phyloP scores from a whole-genome alignment of 1,139 yeast genomes.

The Taphrina communis region DNA sequence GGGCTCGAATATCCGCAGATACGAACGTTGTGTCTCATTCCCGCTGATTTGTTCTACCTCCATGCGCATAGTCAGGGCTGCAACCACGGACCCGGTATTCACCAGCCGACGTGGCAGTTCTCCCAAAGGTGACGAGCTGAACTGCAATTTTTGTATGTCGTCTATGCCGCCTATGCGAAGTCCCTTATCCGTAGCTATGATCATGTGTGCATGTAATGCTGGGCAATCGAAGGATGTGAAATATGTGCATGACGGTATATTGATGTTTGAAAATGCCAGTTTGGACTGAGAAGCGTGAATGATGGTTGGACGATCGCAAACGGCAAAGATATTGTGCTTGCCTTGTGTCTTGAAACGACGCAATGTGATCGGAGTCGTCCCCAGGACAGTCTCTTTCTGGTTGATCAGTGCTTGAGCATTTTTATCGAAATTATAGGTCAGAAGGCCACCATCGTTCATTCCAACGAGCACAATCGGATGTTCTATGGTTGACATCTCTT shows the following conservation, averaged over 20 bases:
- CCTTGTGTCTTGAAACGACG: slow-evolving; percentile 39
- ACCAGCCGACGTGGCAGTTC: slow-evolving; percentile 46
- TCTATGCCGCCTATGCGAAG: slow-evolving; percentile 45
- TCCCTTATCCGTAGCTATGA: slow-evolving; percentile 44
- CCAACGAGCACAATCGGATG: slow-evolving; percentile 44
- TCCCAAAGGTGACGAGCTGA: slow-evolving; percentile 45
- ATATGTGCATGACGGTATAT: slow-evolving; percentile 39
- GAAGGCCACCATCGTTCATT: slow-evolving; percentile 46
- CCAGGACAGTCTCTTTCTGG: slow-evolving; percentile 43
- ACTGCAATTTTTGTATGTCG: slow-evolving; percentile 46
- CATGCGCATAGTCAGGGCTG: slow-evolving; percentile 45
- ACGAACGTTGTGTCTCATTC: slow-evolving; percentile 45
- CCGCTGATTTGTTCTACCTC: slow-evolving; percentile 45
- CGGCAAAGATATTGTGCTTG: slow-evolving; percentile 42
- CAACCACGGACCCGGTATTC: slow-evolving; percentile 40
- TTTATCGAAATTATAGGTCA: slow-evolving; percentile 39
- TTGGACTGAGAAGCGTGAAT: slow-evolving; percentile 44
- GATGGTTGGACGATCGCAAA: slow-evolving; percentile 46
- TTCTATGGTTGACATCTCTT: slow-evolving; percentile 39
- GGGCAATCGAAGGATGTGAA: slow-evolving; percentile 36
- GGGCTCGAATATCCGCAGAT: slow-evolving; percentile 44
- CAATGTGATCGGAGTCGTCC: slow-evolving; percentile 45
- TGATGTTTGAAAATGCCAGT: slow-evolving; percentile 44
- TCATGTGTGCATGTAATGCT: slow-evolving; percentile 38
- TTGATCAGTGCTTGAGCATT: slow-evolving; percentile 36